Conservation (phyloP, 1,139 yeast genomes). For the Yamadazyma pseudoaaseri region DNA sequence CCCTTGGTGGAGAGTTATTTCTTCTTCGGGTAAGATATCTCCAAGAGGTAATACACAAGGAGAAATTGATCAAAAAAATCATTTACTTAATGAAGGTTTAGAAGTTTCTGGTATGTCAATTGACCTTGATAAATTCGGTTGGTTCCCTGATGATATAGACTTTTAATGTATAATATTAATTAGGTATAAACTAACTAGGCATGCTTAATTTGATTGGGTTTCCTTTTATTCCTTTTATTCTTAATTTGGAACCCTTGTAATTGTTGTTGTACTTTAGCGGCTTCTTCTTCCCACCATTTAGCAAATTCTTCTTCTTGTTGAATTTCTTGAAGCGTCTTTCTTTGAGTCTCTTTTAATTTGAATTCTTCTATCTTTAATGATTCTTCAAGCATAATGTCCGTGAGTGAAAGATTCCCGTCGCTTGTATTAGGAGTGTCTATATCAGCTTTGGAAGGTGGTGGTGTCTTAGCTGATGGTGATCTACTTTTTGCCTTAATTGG, state of each 20-base stretch:
- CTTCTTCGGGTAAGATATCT: slow-evolving; percentile 61
- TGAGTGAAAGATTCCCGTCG: slow-evolving; percentile 19
- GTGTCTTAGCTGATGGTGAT: no score
- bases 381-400: slow-evolving; percentile 45
- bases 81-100: slow-evolving; percentile 50
- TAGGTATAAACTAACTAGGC: background rate
- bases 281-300: slow-evolving; percentile 79
- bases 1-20: slow-evolving; percentile 84
- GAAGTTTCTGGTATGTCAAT: slow-evolving; percentile 40
- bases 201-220: background rate
- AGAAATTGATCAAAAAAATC: slow-evolving; percentile 46
- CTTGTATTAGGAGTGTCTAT: no score
- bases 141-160: slow-evolving; percentile 62
- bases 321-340: slow-evolving; percentile 59
- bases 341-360: slow-evolving; percentile 25
- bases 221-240: slow-evolving; percentile 4
- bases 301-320: slow-evolving; percentile 81
- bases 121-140: slow-evolving; percentile 51
- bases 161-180: slow-evolving; percentile 3
- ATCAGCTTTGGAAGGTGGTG: no score
- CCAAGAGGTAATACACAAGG: slow-evolving; percentile 45
- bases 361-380: slow-evolving; percentile 42
- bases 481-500: background rate
- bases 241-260: slow-evolving; percentile 20
- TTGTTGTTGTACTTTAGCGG: slow-evolving; percentile 55